These are phyloP conservation scores for Lachnellula willkommii DNA, from an alignment of 2,329 filamentous ascomycete species.

Conservation along the genomic window DNA sequence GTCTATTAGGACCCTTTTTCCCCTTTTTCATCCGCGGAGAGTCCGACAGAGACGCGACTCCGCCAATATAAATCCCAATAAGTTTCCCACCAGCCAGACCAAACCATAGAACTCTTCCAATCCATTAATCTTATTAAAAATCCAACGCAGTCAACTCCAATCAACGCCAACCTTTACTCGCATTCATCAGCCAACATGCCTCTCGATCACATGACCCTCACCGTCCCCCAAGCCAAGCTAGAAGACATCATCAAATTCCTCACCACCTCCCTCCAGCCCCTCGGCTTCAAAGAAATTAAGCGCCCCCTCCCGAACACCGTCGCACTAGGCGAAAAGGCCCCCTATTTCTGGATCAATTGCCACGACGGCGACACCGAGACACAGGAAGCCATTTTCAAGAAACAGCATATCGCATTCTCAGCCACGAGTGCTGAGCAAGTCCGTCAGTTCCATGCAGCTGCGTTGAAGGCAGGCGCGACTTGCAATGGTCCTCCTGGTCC, in stretches of 20 bases:
- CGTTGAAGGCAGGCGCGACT: constrained; percentile 14
- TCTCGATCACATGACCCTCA: constrained; percentile 11
- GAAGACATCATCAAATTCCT: constrained; percentile 15
- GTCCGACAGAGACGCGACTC: too few species aligned
- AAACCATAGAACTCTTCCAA: background rate
- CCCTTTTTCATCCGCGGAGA: too few species aligned
- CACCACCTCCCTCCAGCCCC: constrained; percentile 7
- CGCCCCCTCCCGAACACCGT: constrained; percentile 12
- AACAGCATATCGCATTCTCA: constrained; percentile 15
- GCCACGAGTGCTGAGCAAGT: constrained; percentile 17
- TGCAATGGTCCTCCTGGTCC: constrained; percentile 16
- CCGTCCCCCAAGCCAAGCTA: constrained; percentile 11
- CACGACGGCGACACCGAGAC: background rate
- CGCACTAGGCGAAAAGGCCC: constrained; percentile 11
- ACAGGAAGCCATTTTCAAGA: background rate
- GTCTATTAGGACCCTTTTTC: too few species aligned
- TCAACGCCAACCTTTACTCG: background rate
- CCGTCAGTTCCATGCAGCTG: constrained; percentile 10
- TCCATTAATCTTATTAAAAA: background rate
- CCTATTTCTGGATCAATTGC: constrained; percentile 13
- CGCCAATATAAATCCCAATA: too few species aligned
- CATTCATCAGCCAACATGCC: constrained; percentile 8
- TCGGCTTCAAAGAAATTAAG: constrained; percentile 12
- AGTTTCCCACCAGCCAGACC: too few species aligned
- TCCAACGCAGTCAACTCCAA: background rate